A percentile compares a stretch with the other conserved stretches of the same genome.
These are phyloP conservation scores for Fusarium verrucosum DNA, from an alignment of 2,329 filamentous ascomycete species.

Conservation along the genomic window DNA sequence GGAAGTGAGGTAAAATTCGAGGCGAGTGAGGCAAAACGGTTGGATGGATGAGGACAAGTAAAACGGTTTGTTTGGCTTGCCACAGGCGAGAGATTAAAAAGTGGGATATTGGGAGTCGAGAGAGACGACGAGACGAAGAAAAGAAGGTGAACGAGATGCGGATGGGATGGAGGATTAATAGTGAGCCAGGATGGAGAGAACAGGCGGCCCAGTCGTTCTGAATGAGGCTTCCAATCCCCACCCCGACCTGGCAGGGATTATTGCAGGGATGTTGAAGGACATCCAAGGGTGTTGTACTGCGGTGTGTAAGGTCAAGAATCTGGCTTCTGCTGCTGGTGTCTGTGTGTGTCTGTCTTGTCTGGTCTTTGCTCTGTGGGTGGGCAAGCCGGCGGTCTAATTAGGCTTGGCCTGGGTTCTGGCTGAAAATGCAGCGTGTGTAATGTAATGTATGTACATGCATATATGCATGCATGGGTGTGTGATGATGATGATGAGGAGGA, in stretches of 20 bases:
- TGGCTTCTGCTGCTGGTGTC: slow-evolving; percentile 3
- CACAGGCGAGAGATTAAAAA: slow-evolving; percentile 33
- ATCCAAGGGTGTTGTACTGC: slow-evolving; percentile 34
- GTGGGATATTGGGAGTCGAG: slow-evolving; percentile 36
- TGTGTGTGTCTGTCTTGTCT: neutral
- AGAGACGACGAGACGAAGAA: slow-evolving; percentile 40
- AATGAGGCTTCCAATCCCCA: slow-evolving; percentile 45
- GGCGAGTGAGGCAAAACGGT: slow-evolving; percentile 29
- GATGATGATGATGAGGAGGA: no score
- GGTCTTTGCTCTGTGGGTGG: slow-evolving; percentile 21
- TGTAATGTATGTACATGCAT: neutral
- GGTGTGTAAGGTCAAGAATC: slow-evolving; percentile 27
- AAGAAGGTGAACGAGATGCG: slow-evolving; percentile 33
- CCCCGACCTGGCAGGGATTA: slow-evolving; percentile 21
- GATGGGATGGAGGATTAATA: slow-evolving; percentile 45
- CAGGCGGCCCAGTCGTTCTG: slow-evolving; percentile 42
- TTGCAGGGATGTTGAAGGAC: slow-evolving; percentile 30
- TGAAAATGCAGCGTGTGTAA: slow-evolving; percentile 23
- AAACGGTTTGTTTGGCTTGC: slow-evolving; percentile 10
- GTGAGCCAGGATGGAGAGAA: slow-evolving; percentile 41
- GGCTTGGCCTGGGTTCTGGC: slow-evolving; percentile 29
- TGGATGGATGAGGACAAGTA: no score
- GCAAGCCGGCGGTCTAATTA: slow-evolving; percentile 35
- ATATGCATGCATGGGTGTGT: slow-evolving; percentile 18
- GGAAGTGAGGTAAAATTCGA: slow-evolving; percentile 7